Evolutionary conservation across 139 green algal genomes (phyloP).

Genomic region (Micractinium conductrix): DNA sequence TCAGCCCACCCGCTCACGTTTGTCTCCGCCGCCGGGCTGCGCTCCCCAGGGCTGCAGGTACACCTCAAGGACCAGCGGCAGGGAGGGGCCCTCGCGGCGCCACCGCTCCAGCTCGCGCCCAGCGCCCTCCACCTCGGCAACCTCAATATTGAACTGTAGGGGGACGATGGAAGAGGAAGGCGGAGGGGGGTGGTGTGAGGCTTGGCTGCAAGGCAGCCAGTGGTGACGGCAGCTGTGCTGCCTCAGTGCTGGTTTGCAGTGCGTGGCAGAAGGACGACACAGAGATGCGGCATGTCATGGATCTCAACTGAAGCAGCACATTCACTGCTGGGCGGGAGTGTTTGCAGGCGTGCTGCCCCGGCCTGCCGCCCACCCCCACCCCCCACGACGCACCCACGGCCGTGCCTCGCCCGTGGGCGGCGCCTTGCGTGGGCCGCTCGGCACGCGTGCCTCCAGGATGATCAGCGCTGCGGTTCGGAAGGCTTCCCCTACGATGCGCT

Average conservation of each 20-base stretch:
- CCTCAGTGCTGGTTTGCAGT: no score
- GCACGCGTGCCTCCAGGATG: not conserved
- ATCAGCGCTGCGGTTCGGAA: not conserved
- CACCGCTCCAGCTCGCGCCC: conserved; percentile 48
- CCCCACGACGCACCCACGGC: no score
- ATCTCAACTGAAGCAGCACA: no score
- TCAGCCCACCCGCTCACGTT: not conserved
- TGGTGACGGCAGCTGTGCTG: no score
- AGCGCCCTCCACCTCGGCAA: conserved; percentile 58
- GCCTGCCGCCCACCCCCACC: no score
- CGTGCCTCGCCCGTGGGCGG: no score
- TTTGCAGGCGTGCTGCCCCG: no score
- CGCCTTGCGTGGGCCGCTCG: not conserved
- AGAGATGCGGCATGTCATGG: no score
- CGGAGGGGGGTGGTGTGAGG: not conserved
- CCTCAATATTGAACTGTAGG: conserved; percentile 69
- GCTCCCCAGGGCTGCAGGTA: conserved; percentile 51
- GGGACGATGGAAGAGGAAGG: not conserved
- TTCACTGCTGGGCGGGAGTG: no score
- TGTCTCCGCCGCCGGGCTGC: not conserved
- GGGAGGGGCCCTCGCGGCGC: conserved; percentile 39
- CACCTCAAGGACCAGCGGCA: conserved; percentile 59
- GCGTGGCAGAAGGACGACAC: no score
- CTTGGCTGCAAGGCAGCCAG: no score
- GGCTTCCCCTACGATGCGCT: not conserved